A percentile compares a stretch with the other conserved stretches of the same genome.
Conservation (phyloP, 1,139 yeast genomes). For the Sugiyamaella paludigena region DNA sequence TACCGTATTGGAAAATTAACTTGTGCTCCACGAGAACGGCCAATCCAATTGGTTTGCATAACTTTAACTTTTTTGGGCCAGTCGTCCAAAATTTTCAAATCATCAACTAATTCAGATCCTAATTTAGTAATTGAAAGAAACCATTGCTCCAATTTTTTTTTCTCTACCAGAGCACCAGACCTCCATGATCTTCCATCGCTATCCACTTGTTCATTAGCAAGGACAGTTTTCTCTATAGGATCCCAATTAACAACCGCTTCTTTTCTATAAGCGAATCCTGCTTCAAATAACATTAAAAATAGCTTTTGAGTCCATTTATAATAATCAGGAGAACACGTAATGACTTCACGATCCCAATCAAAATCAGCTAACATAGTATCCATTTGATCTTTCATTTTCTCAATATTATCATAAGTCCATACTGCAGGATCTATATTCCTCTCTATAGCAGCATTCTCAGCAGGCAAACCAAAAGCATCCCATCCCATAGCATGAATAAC, state of each 20-base stretch:
- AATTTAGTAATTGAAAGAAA: conserved; percentile 82
- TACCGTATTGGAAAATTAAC: conserved; percentile 32
- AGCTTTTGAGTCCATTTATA: conserved; percentile 91
- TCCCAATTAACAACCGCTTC: conserved; percentile 96
- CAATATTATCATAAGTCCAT: conserved; percentile 80
- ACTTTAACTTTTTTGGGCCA: conserved; percentile 91
- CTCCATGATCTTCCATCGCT: conserved; percentile 90
- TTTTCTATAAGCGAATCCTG: conserved; percentile 79
- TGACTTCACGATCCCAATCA: conserved; percentile 89
- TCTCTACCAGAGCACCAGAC: conserved; percentile 92
- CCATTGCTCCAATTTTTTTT: conserved; percentile 81
- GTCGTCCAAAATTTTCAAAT: conserved; percentile 54
- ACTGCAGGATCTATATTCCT: conserved; percentile 70
- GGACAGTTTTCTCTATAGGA: conserved; percentile 88
- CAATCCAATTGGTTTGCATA: conserved; percentile 95
- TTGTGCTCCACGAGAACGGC: conserved; percentile 79
- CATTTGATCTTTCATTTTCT: conserved; percentile 83
- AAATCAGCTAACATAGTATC: conserved; percentile 74
- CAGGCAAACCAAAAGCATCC: conserved; percentile 98
- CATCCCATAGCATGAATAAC: conserved; percentile 98
- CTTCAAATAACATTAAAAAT: conserved; percentile 65
- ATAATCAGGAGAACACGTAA: conserved; percentile 86
- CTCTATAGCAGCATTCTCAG: conserved; percentile 96
- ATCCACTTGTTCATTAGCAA: conserved; percentile 97
- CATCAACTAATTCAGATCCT: conserved; percentile 64